Evolutionary conservation across 176 grass and related monocot genomes (phyloP).

Genomic region (Oryza glaberrima): DNA sequence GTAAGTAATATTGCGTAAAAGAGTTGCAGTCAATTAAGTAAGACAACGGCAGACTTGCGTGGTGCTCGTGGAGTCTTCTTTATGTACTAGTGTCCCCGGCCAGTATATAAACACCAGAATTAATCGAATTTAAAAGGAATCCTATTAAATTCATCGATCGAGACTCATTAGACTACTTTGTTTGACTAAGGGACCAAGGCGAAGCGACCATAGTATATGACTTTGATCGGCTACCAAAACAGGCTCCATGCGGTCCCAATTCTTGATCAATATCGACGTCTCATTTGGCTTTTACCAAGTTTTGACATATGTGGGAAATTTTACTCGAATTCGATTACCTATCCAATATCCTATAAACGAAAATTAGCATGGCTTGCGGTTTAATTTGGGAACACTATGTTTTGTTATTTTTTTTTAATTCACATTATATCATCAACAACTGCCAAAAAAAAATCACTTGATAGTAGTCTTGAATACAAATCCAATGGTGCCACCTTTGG

Average conservation of each 20-base stretch:
- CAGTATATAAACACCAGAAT: background rate
- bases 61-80: background rate
- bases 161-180: background rate
- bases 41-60: too few species aligned
- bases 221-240: background rate
- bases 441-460: too few species aligned
- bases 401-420: too few species aligned
- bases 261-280: background rate
- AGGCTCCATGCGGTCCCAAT: background rate
- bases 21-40: too few species aligned
- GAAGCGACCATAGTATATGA: too few species aligned
- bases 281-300: background rate
- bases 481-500: too few species aligned
- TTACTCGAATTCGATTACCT: background rate
- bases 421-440: too few species aligned
- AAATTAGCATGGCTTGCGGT: too few species aligned
- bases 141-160: background rate
- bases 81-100: background rate
- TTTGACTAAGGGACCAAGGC: background rate
- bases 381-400: background rate
- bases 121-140: background rate
- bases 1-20: too few species aligned
- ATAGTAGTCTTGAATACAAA: too few species aligned
- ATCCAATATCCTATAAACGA: too few species aligned
- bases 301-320: background rate